A percentile compares a stretch with the other conserved stretches of the same genome.
These are phyloP conservation scores for Tolypocladium pustulatum DNA, from an alignment of 2,329 filamentous ascomycete species.

Conservation along the genomic window DNA sequence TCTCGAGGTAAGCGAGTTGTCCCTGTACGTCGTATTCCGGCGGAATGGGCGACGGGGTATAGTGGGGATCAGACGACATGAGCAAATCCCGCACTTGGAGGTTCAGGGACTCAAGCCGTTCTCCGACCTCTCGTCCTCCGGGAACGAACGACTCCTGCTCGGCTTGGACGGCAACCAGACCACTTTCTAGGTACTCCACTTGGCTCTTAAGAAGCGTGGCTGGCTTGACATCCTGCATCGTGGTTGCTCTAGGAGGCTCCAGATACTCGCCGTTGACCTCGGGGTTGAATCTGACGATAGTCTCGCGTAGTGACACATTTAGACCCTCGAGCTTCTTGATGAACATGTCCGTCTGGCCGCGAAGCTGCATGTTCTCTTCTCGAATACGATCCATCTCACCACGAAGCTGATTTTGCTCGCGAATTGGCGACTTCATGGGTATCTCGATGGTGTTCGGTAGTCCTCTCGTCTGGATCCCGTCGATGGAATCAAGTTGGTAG, in stretches of 20 bases:
- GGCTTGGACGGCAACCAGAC: constrained; percentile 48
- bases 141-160: constrained; percentile 36
- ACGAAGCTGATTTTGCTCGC: constrained; percentile 41
- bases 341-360: constrained; percentile 19
- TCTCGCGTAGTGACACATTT: constrained; percentile 55
- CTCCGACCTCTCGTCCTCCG: constrained; percentile 28
- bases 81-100: constrained; percentile 52
- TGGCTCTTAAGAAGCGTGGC: constrained; percentile 43
- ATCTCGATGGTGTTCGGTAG: constrained; percentile 39
- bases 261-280: constrained; percentile 35
- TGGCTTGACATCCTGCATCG: constrained; percentile 23
- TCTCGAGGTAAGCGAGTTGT: constrained; percentile 59
- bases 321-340: constrained; percentile 52
- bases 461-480: constrained; percentile 26
- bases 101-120: constrained; percentile 53
- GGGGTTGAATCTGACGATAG: constrained; percentile 55
- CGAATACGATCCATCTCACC: constrained; percentile 35
- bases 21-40: constrained; percentile 49
- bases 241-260: constrained; percentile 25
- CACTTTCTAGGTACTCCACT: constrained; percentile 61
- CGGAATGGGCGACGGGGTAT: constrained; percentile 47
- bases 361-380: constrained; percentile 32
- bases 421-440: constrained; percentile 45
- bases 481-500: constrained; percentile 58
- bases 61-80: constrained; percentile 31